Conservation (phyloP, 257 asterid genomes). For the Paulownia fortunei region DNA sequence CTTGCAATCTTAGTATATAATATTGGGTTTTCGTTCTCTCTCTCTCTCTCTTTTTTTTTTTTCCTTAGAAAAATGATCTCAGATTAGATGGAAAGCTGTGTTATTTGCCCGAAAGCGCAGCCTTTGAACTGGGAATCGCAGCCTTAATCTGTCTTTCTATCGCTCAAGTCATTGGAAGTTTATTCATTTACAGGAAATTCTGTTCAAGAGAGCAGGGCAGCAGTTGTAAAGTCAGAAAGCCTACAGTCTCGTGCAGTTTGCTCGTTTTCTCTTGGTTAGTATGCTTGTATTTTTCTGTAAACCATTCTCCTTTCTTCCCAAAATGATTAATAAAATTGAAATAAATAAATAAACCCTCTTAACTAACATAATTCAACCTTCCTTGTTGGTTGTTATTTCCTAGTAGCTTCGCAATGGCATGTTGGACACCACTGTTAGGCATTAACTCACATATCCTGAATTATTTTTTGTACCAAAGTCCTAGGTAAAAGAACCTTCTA, state of each 20-base stretch:
- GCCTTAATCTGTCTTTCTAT: slow-evolving; percentile 46
- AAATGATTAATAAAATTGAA: neutral
- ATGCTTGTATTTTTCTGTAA: neutral
- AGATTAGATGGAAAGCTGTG: slow-evolving; percentile 70
- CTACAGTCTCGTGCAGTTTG: slow-evolving; percentile 47
- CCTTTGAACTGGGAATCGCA: slow-evolving; percentile 61
- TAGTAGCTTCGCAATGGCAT: neutral
- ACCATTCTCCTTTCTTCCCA: neutral
- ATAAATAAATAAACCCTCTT: neutral
- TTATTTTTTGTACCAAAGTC: neutral
- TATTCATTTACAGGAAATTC: slow-evolving; percentile 48
- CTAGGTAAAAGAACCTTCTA: slow-evolving; percentile 23
- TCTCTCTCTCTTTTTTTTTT: neutral
- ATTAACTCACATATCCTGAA: neutral
- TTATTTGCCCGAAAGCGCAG: slow-evolving; percentile 57
- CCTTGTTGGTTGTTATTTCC: slow-evolving; percentile 4
- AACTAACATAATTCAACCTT: slow-evolving; percentile 15
- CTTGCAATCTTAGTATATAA: neutral
- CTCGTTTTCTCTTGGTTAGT: slow-evolving; percentile 67
- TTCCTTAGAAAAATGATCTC: slow-evolving; percentile 60
- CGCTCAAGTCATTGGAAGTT: slow-evolving; percentile 57
- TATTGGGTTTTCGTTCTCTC: neutral
- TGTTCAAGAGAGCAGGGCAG: slow-evolving; percentile 32
- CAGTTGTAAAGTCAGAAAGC: slow-evolving; percentile 36
- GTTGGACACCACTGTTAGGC: neutral